Percentiles rank a stretch among this genome's conserved stretches.
phyloP scores from a whole-genome alignment of 108 stramenopile genomes.

The Nannochloropsis gaditana region DNA sequence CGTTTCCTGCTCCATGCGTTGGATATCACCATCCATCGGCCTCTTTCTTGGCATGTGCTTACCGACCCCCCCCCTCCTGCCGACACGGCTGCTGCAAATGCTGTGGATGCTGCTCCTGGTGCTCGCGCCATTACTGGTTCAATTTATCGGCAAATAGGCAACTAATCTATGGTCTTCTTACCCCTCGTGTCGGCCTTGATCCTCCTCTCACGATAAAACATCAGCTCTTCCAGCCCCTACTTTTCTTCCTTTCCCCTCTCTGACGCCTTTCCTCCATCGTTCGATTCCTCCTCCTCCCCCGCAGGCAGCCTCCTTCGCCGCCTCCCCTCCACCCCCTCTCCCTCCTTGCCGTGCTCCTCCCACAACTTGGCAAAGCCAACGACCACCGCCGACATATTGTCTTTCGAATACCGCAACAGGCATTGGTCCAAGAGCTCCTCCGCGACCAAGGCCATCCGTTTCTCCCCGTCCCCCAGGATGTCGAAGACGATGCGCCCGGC shows the following conservation, averaged over 20 bases:
- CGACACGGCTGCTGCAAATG: background rate
- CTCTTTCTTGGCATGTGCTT: background rate
- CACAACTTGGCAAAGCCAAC: constrained; percentile 37
- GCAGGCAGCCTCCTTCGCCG: background rate
- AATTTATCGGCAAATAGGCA: too few relatives aligned
- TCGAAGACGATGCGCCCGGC: background rate
- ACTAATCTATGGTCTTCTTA: background rate
- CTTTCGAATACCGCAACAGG: constrained; percentile 32
- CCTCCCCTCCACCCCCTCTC: constrained; percentile 16
- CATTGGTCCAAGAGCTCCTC: constrained; percentile 44
- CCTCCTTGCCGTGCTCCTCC: background rate
- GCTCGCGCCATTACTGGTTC: background rate
- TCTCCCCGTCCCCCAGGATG: constrained; percentile 29
- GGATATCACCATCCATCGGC: background rate
- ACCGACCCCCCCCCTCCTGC: constrained; percentile 2
- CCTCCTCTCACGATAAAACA: background rate
- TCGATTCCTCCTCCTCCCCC: background rate
- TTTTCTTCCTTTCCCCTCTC: background rate
- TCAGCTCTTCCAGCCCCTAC: background rate
- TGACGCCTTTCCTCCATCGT: background rate
- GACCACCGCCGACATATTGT: constrained; percentile 51
- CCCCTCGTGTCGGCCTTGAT: background rate
- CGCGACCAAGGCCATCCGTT: constrained; percentile 11
- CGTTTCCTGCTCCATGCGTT: background rate
- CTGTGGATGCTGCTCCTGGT: background rate